phyloP scores from a whole-genome alignment of 495 filamentous ascomycete species.

The Penicillium riverlandense region DNA sequence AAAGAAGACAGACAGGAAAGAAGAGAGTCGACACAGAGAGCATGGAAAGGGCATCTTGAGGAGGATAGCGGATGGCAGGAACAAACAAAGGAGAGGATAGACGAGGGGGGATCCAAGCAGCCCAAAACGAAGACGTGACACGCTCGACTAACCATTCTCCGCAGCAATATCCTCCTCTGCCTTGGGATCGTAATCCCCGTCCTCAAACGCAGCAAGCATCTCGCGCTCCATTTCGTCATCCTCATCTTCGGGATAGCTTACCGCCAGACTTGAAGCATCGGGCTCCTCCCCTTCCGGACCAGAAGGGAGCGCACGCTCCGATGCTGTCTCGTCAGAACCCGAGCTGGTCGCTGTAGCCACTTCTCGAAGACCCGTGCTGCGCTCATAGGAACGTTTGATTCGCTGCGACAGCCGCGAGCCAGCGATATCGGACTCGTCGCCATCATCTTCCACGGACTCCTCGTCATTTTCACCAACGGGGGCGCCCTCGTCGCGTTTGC shows the following conservation, averaged over 20 bases:
- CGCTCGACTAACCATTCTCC: constrained; percentile 17
- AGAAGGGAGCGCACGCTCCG: constrained; percentile 44
- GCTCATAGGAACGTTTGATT: constrained; percentile 44
- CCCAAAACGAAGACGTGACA: too few species aligned
- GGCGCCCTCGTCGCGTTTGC: constrained; percentile 29
- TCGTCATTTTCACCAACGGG: constrained; percentile 17
- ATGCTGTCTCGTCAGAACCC: constrained; percentile 12
- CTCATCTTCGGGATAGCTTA: constrained; percentile 28
- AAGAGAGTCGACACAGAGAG: too few species aligned
- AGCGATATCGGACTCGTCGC: constrained; percentile 23
- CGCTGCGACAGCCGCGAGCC: constrained; percentile 39
- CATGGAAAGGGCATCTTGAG: too few species aligned
- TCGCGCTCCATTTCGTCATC: constrained; percentile 62
- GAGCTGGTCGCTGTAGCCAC: constrained; percentile 35
- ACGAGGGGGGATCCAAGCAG: neutral
- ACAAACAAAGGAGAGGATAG: constrained; percentile 3
- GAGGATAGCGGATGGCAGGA: neutral
- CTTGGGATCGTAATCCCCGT: constrained; percentile 29
- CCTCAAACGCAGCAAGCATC: constrained; percentile 59
- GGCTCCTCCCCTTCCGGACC: constrained; percentile 42
- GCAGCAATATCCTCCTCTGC: constrained; percentile 22
- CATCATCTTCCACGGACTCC: constrained; percentile 21
- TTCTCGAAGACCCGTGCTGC: constrained; percentile 38
- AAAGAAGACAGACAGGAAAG: too few species aligned
- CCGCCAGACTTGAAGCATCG: constrained; percentile 16